phyloP scores from a whole-genome alignment of 1,284 basidiomycete genomes.

The Apiotrichum mycotoxinovorans region DNA sequence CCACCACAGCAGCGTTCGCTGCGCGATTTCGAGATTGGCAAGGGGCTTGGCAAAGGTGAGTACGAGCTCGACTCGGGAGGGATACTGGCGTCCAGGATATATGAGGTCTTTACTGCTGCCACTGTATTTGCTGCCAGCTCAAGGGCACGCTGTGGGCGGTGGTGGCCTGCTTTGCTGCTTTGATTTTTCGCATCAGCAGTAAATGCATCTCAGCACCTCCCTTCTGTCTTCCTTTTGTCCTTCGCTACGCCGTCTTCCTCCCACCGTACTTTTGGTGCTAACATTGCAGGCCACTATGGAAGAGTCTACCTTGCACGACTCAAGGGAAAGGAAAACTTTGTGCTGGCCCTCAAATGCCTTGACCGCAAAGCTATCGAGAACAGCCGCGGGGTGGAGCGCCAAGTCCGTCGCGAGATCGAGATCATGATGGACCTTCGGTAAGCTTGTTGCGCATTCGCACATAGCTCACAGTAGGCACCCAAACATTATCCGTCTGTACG shows the following conservation, averaged over 20 bases:
- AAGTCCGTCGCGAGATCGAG: conserved; percentile 84
- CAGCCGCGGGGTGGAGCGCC: conserved; percentile 74
- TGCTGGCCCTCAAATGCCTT: conserved; percentile 21
- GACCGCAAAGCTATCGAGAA: conserved; percentile 59
- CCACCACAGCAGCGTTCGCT: conserved; percentile 12
- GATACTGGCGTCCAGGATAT: not conserved
- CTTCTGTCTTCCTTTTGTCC: not conserved
- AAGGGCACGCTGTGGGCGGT: too few species aligned
- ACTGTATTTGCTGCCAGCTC: too few species aligned
- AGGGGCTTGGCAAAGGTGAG: conserved; percentile 91
- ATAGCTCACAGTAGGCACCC: conserved; percentile 63
- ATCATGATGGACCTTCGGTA: conserved; percentile 67
- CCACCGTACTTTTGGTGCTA: not conserved
- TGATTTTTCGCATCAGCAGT: not conserved
- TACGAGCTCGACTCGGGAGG: not conserved
- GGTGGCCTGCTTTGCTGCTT: not conserved
- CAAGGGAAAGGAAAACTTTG: conserved; percentile 56
- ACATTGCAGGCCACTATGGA: conserved; percentile 61
- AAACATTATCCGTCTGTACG: conserved; percentile 88
- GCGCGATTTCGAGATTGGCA: conserved; percentile 78
- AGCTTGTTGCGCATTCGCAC: not conserved
- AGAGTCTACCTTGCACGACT: conserved; percentile 97
- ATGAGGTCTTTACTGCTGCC: too few species aligned
- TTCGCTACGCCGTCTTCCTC: too few species aligned
- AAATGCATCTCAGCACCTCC: not conserved